Base-by-base conservation (phyloP, 2,329 filamentous ascomycete genomes). In the Sordariomycetes sp. region DNA sequence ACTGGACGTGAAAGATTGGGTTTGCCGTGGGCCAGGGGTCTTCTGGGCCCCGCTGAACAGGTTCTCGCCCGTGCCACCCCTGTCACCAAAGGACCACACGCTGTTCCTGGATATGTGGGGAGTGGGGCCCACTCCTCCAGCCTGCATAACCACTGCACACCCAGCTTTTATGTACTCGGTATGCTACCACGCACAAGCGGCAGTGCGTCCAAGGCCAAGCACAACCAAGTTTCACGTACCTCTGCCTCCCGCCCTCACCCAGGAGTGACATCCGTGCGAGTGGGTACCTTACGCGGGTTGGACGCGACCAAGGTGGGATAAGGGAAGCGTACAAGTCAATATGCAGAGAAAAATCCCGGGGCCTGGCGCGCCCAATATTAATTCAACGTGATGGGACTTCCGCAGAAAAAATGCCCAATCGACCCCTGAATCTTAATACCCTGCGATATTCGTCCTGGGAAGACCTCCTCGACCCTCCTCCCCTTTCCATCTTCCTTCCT, bases 361-460 rank as follows among this genome's bases (percentile, higher is more conserved):
- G 11, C 46, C 40, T 34, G 24, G 24, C 53, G 46, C 48, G 48
- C 48, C 46, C 50, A 54, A 54, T 35, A 58, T 58, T 58, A 58
- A 58, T 58, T 58, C 56, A 48, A 43, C 56, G 37, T 48, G 56
- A 58, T 58, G 56, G 56, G 32, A 46, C n/a, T 34, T 40, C 53
- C 52, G 25, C 22, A n/a, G n/a, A 22, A 28, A 46, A 28, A 25
- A 58, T 43, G 34, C 56, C 56, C 56, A 54, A 58, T 53, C 24
- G 35, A 54, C 56, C 56, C 56, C 56, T 58, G 56, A 58, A 58
- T 58, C 53, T 53, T 58, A 58, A 46, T 54, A 58, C 48, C 28
- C 16, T 16, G 34, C 46, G 35, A 58, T 58, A 58, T 28, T 58
- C 46, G 35, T 32, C 25, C 48, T 24, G 43, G 32, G 28, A 35